Evolutionary conservation across 2,329 filamentous ascomycete genomes (phyloP), one percentile per base, ranked within the genome.

Genomic region (Aspergillus cejpii): DNA sequence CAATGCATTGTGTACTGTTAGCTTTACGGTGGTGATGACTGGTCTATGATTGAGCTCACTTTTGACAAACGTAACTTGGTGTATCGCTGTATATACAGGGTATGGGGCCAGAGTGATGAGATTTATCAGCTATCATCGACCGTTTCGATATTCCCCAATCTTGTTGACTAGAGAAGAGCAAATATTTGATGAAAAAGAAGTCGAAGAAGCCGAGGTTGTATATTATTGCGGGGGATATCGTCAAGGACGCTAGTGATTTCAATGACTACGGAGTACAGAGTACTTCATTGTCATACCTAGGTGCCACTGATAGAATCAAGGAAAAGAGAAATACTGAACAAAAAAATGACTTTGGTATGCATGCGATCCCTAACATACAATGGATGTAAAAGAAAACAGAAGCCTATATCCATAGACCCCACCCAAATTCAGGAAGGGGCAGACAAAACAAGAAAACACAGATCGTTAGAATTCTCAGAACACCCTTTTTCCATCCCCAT

Each of bases 321-420:
- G 24, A 7, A 4, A 17, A 6, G 31, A 36, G 15, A 28, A 38
- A 8, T 1, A 26, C 21, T 27, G 53, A 55, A 57, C 54, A 53
- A 47, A 55, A 52, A 34, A 34, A 34, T 34, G 31, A 34, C 31
- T 54, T 50, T 57, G 61, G 55, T 61, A 62, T 66, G 63, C 56
- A 63, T 60, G 61, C 58, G 60, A 59, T 60, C 60, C 52, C 58
- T 62, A 62, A 63, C 61, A 63, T 62, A 62, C 63, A 62, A 54
- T 56, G 55, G 48, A 56, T 61, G 48, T 57, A 41, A 58, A 57
- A 58, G 46, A 62, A 60, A 58, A 59, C 51, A 56, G 57, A 60
- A 55, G 56, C 56, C 58, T 66, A 67, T 67, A 66, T 66, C 61
- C 64, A 65, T 65, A 59, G 60, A 63, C 51, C 61, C 63, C 56